Evolutionary conservation across 129 eudicot species (phyloP).

Genomic region (Escallonia rubra): DNA sequence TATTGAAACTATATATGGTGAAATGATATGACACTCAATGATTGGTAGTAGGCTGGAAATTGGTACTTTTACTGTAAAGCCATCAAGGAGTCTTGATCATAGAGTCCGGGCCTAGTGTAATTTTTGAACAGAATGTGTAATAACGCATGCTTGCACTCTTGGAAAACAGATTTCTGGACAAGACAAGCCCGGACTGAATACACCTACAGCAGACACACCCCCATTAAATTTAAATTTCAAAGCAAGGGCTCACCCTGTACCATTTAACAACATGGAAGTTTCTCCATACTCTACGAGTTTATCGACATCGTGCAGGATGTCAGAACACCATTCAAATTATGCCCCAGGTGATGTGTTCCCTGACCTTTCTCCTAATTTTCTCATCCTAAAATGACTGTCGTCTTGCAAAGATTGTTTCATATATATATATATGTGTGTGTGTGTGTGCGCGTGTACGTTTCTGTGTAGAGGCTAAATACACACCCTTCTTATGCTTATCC

Average conservation of each 20-base stretch:
- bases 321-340: constrained; percentile 22
- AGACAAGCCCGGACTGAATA: constrained; percentile 59
- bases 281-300: constrained; percentile 33
- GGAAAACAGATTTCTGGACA: constrained; percentile 81
- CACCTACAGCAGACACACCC: constrained; percentile 18
- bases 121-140: background rate
- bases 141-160: constrained; percentile 12
- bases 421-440: too few relatives aligned
- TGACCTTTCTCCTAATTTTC: background rate
- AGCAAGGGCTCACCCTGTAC: constrained; percentile 35
- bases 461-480: too few relatives aligned
- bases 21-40: background rate
- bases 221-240: constrained; percentile 34
- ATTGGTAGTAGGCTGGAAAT: background rate
- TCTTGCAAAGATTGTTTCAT: too few relatives aligned
- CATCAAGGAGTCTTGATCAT: background rate
- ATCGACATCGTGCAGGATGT: constrained; percentile 23
- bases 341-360: constrained; percentile 40
- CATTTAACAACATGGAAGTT: constrained; percentile 34
- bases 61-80: background rate
- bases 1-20: background rate
- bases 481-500: too few relatives aligned
- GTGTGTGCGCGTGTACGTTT: too few relatives aligned
- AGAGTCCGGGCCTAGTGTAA: background rate
- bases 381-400: too few relatives aligned